A percentile compares a stretch with the other conserved stretches of the same genome.
phyloP scores from a whole-genome alignment of 371 early-diverging fungal species.

The Mucor velutinosus region DNA sequence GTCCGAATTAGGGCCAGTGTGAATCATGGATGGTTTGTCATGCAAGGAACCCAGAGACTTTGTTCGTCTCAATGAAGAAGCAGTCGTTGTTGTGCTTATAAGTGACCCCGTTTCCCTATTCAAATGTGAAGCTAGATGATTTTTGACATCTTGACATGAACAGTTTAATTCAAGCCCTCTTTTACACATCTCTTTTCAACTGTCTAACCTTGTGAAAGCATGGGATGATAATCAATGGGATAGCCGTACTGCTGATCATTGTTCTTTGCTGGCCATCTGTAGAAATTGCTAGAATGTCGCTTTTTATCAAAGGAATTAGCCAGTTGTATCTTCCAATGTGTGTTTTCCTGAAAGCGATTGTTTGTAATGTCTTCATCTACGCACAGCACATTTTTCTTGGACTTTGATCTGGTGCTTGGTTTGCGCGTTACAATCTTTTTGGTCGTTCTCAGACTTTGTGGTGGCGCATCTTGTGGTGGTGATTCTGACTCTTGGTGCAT shows the following conservation, averaged over 20 bases:
- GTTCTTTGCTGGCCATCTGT: conserved; percentile 5
- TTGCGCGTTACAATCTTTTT: neutral
- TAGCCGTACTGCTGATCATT: conserved; percentile 1
- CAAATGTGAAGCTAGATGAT: neutral
- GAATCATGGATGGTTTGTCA: neutral
- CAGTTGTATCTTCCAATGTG: conserved; percentile 21
- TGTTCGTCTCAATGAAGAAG: conserved; percentile 12
- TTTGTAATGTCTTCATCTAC: conserved; percentile 21
- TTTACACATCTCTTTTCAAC: neutral
- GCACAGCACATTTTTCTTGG: conserved; percentile 22
- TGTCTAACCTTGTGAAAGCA: conserved; percentile 10
- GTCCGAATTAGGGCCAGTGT: conserved; percentile 13
- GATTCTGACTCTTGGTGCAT: neutral
- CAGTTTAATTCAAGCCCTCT: neutral
- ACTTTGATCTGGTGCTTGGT: conserved; percentile 6
- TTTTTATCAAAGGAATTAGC: conserved; percentile 8
- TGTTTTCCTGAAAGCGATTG: conserved; percentile 2
- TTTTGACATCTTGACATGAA: neutral
- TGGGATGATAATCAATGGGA: neutral
- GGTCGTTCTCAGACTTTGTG: neutral
- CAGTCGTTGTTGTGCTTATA: neutral
- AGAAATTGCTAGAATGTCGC: neutral
- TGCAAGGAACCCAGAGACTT: conserved; percentile 10
- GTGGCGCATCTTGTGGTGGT: neutral
- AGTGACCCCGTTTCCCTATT: conserved; percentile 7